Evolutionary conservation across 2,329 filamentous ascomycete species (phyloP).

Genomic region (Rhynchosporium secalis): DNA sequence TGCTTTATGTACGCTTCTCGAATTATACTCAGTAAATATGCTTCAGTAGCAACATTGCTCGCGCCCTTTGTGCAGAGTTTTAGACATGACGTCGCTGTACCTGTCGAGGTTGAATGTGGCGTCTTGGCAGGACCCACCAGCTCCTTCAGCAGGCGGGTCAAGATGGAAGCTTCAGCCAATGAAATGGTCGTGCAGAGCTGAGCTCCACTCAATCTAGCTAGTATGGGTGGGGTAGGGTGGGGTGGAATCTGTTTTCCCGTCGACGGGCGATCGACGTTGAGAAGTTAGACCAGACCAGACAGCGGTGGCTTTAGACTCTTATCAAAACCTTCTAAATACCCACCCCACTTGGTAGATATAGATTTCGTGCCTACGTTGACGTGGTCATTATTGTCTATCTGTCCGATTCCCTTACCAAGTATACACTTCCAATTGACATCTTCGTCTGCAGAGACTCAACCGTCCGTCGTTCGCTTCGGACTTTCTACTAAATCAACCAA

Average conservation of each 20-base stretch:
- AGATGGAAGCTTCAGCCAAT: not conserved
- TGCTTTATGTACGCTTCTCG: not conserved
- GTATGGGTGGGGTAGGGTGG: not conserved
- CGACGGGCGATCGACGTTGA: conserved; percentile 4
- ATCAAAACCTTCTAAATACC: too few relatives aligned
- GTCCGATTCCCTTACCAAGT: not conserved
- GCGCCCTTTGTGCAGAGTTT: conserved; percentile 11
- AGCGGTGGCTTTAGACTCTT: too few relatives aligned
- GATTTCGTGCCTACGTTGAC: not conserved
- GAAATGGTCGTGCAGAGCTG: not conserved
- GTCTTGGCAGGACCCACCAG: conserved; percentile 11
- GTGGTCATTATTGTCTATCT: not conserved
- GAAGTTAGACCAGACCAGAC: not conserved
- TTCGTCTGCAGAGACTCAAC: conserved; percentile 12
- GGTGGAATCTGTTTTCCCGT: not conserved
- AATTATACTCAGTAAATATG: not conserved
- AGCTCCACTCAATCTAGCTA: too few relatives aligned
- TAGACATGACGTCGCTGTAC: conserved; percentile 8
- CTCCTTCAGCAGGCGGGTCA: not conserved
- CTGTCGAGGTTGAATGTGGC: not conserved
- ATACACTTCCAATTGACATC: not conserved
- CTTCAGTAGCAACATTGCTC: not conserved
- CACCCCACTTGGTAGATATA: not conserved
- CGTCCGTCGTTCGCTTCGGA: conserved; percentile 5
- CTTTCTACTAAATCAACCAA: not conserved